Conservation (phyloP, 306 rosid genomes). For the Canavalia ensiformis region DNA sequence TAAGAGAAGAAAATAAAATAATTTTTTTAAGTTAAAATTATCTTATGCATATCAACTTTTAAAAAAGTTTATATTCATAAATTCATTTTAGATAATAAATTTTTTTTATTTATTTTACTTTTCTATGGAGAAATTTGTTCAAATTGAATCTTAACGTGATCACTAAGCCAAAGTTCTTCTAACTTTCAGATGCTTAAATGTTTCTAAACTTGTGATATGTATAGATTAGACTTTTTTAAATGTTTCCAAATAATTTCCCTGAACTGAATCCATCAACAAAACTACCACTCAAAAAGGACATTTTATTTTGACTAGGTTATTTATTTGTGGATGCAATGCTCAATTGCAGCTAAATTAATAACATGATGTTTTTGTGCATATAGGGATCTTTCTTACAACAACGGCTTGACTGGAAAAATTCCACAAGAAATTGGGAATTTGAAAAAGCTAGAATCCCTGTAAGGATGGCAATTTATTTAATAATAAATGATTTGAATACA, state of each 20-base stretch:
- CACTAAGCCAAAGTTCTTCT: background rate
- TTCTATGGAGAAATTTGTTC: too few species aligned
- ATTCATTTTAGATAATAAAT: too few species aligned
- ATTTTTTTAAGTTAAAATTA: too few species aligned
- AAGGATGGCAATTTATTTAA: conserved; percentile 46
- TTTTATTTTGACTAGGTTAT: conserved; percentile 30
- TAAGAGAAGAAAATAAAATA: too few species aligned
- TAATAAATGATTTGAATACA: conserved; percentile 10
- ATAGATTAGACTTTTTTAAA: background rate
- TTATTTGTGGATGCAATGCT: conserved; percentile 11
- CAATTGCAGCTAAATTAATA: conserved; percentile 7
- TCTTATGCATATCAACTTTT: too few species aligned
- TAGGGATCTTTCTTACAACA: conserved; percentile 80
- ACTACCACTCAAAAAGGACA: conserved; percentile 8
- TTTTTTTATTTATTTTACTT: too few species aligned
- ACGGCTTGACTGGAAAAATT: conserved; percentile 62
- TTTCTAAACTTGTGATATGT: conserved; percentile 17
- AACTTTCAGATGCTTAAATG: conserved; percentile 37
- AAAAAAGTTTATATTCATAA: too few species aligned
- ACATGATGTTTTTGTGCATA: conserved; percentile 34
- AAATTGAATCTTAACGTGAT: background rate
- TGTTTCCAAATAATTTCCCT: background rate
- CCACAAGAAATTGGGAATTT: conserved; percentile 69
- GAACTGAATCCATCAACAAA: conserved; percentile 17
- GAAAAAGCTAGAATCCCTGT: conserved; percentile 68